phyloP scores from a whole-genome alignment of 768 basidiomycete species.

The Leccinum uliginosum region DNA sequence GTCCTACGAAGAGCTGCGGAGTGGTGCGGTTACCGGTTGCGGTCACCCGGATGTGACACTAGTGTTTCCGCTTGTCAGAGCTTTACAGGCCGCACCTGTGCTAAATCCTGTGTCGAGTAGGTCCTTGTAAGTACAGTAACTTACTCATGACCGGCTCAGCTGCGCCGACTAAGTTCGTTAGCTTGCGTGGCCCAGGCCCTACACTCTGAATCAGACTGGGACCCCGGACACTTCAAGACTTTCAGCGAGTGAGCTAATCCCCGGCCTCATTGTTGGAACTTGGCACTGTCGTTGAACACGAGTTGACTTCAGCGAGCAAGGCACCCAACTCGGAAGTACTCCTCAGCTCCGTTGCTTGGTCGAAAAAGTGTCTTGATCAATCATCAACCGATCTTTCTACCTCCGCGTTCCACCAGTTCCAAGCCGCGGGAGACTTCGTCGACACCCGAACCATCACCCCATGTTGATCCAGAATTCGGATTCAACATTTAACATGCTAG shows the following conservation, averaged over 20 bases:
- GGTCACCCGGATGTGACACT: not conserved
- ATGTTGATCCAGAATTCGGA: conserved; percentile 16
- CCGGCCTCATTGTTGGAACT: not conserved
- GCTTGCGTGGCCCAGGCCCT: too few relatives aligned
- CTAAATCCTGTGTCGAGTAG: not conserved
- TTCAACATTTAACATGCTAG: conserved; percentile 17
- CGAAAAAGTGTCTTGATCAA: not conserved
- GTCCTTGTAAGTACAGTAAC: too few relatives aligned
- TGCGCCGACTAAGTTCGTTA: too few relatives aligned
- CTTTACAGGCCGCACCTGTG: not conserved
- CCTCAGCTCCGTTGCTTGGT: not conserved
- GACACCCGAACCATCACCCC: conserved; percentile 2
- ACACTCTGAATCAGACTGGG: conserved; percentile 2
- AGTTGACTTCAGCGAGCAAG: not conserved
- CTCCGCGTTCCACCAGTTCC: not conserved
- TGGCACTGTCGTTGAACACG: conserved; percentile 7
- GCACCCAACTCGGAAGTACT: not conserved
- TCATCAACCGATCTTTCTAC: not conserved
- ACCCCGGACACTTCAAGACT: conserved; percentile 22
- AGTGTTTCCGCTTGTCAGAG: not conserved
- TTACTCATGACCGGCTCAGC: too few relatives aligned
- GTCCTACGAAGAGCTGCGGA: not conserved
- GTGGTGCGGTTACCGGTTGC: not conserved
- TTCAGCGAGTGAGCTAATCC: not conserved
- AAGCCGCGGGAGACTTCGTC: not conserved